Percentiles rank a stretch among this genome's conserved stretches.
Evolutionary conservation across 73 alveolate species (phyloP).

Genomic region (Uronychia binucleata): DNA sequence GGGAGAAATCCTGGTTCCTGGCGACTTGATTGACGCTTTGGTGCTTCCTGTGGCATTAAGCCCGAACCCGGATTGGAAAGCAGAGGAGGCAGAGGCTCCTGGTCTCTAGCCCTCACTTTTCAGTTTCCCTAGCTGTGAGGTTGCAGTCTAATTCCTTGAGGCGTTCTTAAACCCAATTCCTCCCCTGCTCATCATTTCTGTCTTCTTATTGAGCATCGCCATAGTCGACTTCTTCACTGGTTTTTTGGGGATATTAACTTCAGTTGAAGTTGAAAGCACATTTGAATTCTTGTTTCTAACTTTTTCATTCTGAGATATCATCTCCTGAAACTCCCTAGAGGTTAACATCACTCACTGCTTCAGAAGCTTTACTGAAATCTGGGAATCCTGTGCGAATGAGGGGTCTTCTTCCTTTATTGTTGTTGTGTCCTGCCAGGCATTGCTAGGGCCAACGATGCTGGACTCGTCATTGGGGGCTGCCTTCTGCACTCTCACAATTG

Average conservation of each 20-base stretch:
- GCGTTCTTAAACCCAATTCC: too few species aligned
- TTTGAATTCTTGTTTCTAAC: background rate
- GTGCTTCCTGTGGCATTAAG: too few species aligned
- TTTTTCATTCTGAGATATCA: background rate
- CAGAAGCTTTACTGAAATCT: background rate
- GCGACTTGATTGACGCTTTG: too few species aligned
- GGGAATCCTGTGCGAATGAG: background rate
- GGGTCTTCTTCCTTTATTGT: background rate
- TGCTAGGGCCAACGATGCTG: background rate
- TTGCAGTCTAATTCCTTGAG: too few species aligned
- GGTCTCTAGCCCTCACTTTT: too few species aligned
- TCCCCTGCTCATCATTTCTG: too few species aligned
- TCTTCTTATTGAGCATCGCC: background rate
- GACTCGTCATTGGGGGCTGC: background rate
- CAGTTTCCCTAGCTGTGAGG: too few species aligned
- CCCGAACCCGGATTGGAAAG: too few species aligned
- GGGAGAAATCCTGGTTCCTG: too few species aligned
- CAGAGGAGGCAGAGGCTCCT: too few species aligned
- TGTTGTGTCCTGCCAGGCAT: too few species aligned
- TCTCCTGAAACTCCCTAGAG: background rate
- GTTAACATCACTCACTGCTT: too few species aligned
- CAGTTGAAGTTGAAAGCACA: background rate
- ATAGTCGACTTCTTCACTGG: background rate
- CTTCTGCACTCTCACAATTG: background rate
- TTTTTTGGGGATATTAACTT: background rate